Base-by-base conservation (phyloP, 345 rosid species). In the Gossypium thurberi region DNA sequence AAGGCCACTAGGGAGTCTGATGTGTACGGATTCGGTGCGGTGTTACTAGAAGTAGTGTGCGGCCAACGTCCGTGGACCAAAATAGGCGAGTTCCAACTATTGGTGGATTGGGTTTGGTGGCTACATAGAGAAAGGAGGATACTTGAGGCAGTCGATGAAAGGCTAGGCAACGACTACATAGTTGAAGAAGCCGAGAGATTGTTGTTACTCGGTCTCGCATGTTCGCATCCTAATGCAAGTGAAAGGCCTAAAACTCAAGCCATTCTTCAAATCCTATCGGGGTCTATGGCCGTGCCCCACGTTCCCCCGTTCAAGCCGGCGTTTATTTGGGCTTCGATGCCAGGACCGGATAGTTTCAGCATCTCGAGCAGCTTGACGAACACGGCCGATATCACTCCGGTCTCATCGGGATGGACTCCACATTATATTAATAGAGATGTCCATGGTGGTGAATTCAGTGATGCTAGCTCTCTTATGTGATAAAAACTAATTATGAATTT, bases 1-100 rank as follows among this genome's bases (percentile, higher is more conserved):
- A 87, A 74, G 79, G 90, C 88, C 69, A 81, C 85, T n/a, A n/a
- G 78, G 7, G 90, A 89, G 76, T 85, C 88, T 0, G 93, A 89
- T 42, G 81, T 89, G 8, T 89, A 79, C 44, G 88, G 85, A 26
- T 89, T 89, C 10, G 87, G 89, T 5, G 93, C 84, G 0, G 87
- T 89, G 43, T 40, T 87, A 18, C 79, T 89, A 10, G 93, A 89
- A 74, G 82, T 85, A 17, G 86, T 83, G 2, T 87, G 88, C 18
- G 91, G 93, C 1, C 84, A 78, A 60, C 83, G 81, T 5, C 89
- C 93, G 0, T 81, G 83, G 84, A 70, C 74, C 2, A 81, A 79
- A 72, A 75, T 77, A 10, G 85, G 64, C 0, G 72, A 72, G 0
- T 84, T 82, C 72, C 81, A 76, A 0, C 65, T 57, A 26, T 37